Percentiles rank a stretch among this genome's conserved stretches.
Conservation (phyloP, 257 asterid species). For the Solanum bukasovii region DNA sequence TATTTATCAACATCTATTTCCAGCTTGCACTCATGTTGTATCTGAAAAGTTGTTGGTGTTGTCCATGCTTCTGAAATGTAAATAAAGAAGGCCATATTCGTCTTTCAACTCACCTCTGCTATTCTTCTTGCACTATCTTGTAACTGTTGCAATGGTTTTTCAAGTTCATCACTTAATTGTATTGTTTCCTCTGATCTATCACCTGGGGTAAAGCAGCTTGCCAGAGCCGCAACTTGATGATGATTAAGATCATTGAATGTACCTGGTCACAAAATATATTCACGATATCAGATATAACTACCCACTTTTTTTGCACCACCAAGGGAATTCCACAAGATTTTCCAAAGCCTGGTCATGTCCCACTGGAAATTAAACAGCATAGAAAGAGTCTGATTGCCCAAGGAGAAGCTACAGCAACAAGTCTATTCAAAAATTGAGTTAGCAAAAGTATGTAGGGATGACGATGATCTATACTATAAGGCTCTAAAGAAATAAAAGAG, state of each 20-base stretch:
- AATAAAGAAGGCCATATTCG: background rate
- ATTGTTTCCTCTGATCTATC: conserved; percentile 69
- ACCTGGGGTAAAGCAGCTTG: conserved; percentile 90
- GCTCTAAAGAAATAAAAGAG: background rate
- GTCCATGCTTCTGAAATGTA: background rate
- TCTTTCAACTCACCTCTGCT: conserved; percentile 59
- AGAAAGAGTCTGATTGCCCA: background rate
- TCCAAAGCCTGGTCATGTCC: background rate
- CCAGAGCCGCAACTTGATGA: conserved; percentile 85
- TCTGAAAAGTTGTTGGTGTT: conserved; percentile 20
- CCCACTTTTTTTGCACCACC: background rate
- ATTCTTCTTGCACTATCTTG: conserved; percentile 88
- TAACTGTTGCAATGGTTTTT: conserved; percentile 84
- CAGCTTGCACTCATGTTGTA: conserved; percentile 94
- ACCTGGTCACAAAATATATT: conserved; percentile 22
- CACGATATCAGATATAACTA: background rate
- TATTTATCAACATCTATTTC: conserved; percentile 85
- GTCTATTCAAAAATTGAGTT: background rate
- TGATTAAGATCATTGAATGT: conserved; percentile 92
- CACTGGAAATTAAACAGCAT: background rate
- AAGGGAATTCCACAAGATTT: background rate
- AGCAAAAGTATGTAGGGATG: background rate
- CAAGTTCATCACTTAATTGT: conserved; percentile 78
- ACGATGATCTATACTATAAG: background rate
- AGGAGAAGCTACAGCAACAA: background rate